Percentiles rank a stretch among this genome's conserved stretches.
Evolutionary conservation across 2,329 filamentous ascomycete species (phyloP).

Genomic region (Colletotrichum chrysophilum): DNA sequence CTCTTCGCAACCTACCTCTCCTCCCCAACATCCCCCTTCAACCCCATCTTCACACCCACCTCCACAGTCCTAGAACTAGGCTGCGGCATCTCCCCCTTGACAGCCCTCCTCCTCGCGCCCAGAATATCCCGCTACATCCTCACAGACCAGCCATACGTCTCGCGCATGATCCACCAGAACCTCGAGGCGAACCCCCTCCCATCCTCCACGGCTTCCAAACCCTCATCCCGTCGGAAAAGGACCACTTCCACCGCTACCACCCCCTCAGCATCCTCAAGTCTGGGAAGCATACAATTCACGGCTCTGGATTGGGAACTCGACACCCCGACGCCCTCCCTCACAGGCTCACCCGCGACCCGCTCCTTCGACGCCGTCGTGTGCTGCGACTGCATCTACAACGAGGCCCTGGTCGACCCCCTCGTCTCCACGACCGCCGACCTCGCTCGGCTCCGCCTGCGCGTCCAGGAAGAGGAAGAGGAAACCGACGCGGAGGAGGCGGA

Average conservation of each 20-base stretch:
- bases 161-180: slow-evolving; percentile 78
- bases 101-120: slow-evolving; percentile 71
- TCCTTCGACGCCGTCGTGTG: slow-evolving; percentile 79
- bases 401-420: slow-evolving; percentile 80
- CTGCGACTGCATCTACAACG: slow-evolving; percentile 96
- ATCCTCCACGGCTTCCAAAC: slow-evolving; percentile 3
- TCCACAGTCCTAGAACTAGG: slow-evolving; percentile 82
- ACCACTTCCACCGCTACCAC: slow-evolving; percentile 2
- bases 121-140: slow-evolving; percentile 72
- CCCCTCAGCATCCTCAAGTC: neutral
- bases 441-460: slow-evolving; percentile 62
- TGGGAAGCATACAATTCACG: slow-evolving; percentile 53
- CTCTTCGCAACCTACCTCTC: slow-evolving; percentile 82
- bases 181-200: slow-evolving; percentile 62
- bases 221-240: slow-evolving; percentile 1
- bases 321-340: slow-evolving; percentile 51
- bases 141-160: slow-evolving; percentile 88
- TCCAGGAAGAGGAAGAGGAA: slow-evolving; percentile 13
- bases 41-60: slow-evolving; percentile 53
- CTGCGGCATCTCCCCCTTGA: slow-evolving; percentile 83
- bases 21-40: slow-evolving; percentile 64
- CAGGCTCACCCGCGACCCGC: slow-evolving; percentile 34
- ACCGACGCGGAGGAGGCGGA: slow-evolving; percentile 15
- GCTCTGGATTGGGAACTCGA: slow-evolving; percentile 85
- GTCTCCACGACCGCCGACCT: slow-evolving; percentile 81